Evolutionary conservation across 164 flowering plant species (phyloP), one percentile per base, ranked within the genome.

Genomic region (Chloranthus sessilifolius): DNA sequence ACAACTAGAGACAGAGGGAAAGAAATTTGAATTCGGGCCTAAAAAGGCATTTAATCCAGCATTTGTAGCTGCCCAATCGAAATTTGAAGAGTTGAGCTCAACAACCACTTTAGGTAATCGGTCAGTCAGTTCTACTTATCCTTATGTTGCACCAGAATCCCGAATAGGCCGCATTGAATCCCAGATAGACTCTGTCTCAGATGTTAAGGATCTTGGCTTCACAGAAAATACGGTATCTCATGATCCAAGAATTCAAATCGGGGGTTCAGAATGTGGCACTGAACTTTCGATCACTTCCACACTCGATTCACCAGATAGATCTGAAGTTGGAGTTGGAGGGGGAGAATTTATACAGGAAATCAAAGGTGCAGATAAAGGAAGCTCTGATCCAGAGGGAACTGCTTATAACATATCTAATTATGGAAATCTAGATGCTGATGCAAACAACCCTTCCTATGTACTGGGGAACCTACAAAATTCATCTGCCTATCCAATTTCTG

Each of bases 231-330:
- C 58, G 9, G 50, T 52, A 15, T 43, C 72, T 30, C 51, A 48
- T 55, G 47, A 53, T 44, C 23, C 71, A 42, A 64, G 70, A 50
- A 45, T 56, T 64, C 76, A 62, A 26, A 50, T 62, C 58, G 84
- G 72, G 65, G 80, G 74, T 56, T 90, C 95, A 29, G 98, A 91
- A 50, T 83, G 82, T 65, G 88, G 87, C 22, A 83, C 85, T 55
- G 87, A 83, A 59, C 83, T 85, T 62, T 85, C 95, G 50, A 47
- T 88, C 43, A 16, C 97, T 62, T 85, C 91, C 10, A 78, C 97
- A 56, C 89, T 85, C 45, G 96, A 88, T 72, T 80, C 90, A 35
- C 85, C 85, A 7, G 85, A 80, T 57, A 63, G 52, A 62, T 74
- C 61, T 19, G 88, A 86, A 31, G 56, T 35, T 63, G 81, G 67